phyloP scores from a whole-genome alignment of 108 stramenopile genomes.

The Cylindrotheca closterium region DNA sequence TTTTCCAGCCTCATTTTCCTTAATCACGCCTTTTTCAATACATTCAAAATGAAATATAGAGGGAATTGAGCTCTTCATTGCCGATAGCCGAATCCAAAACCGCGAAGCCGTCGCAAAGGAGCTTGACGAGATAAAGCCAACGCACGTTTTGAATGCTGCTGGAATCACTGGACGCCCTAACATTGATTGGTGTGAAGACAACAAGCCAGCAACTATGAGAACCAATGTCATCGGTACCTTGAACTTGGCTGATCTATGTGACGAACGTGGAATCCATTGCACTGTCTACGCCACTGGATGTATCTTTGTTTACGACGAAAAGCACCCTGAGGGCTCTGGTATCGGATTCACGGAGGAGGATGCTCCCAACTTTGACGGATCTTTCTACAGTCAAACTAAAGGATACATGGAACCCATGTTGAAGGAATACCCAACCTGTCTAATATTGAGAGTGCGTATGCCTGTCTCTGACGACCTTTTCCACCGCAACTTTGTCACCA shows the following conservation, averaged over 20 bases:
- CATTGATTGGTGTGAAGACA: conserved; percentile 99
- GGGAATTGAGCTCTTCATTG: conserved; percentile 84
- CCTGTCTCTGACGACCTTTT: conserved; percentile 96
- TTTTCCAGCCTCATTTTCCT: too few relatives aligned
- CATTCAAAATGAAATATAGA: too few relatives aligned
- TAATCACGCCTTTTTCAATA: too few relatives aligned
- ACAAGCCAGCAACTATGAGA: conserved; percentile 95
- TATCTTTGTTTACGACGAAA: conserved; percentile 98
- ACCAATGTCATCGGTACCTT: conserved; percentile 98
- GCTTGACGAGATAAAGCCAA: conserved; percentile 89
- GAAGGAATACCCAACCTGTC: conserved; percentile 81
- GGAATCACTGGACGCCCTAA: conserved; percentile 99
- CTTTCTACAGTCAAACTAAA: conserved; percentile 99
- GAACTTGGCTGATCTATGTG: conserved; percentile 91
- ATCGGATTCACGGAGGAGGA: conserved; percentile 98
- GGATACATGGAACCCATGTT: conserved; percentile 97
- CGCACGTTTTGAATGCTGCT: conserved; percentile 96
- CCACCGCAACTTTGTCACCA: conserved; percentile 98
- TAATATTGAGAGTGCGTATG: conserved; percentile 97
- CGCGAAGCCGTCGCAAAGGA: conserved; percentile 87
- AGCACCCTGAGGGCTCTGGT: conserved; percentile 89
- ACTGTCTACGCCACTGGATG: conserved; percentile 99
- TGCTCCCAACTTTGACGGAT: conserved; percentile 94
- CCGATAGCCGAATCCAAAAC: conserved; percentile 91
- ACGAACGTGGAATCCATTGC: conserved; percentile 89